Percentiles rank a stretch among this genome's conserved stretches.
These are phyloP conservation scores for Remersonia thermophila DNA, from an alignment of 2,329 filamentous ascomycete genomes.

Conservation along the genomic window DNA sequence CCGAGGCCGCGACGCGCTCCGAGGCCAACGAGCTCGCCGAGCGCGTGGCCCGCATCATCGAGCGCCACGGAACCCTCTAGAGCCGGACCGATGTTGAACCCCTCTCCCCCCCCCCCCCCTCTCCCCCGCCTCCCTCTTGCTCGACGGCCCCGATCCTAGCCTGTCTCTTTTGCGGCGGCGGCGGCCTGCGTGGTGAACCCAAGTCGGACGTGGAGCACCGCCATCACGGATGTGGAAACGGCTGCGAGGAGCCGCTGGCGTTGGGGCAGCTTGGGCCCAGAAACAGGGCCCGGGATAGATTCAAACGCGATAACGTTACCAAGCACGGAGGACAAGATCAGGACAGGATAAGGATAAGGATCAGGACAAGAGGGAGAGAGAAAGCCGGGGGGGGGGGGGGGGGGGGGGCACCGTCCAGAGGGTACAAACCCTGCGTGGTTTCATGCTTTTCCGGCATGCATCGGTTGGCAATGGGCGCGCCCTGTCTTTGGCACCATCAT, in stretches of 20 bases:
- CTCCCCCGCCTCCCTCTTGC: neutral
- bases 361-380: neutral
- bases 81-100: neutral
- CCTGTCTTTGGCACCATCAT: too few relatives aligned
- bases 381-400: neutral
- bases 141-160: neutral
- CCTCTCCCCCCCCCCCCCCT: too few relatives aligned
- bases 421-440: too few relatives aligned
- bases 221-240: too few relatives aligned
- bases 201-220: too few relatives aligned
- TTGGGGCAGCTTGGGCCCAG: too few relatives aligned
- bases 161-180: neutral
- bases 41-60: slow-evolving; percentile 66
- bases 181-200: too few relatives aligned
- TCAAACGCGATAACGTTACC: too few relatives aligned
- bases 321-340: neutral
- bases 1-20: slow-evolving; percentile 77
- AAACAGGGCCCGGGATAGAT: too few relatives aligned
- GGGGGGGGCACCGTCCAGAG: neutral
- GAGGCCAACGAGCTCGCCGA: slow-evolving; percentile 86
- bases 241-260: too few relatives aligned
- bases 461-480: too few relatives aligned
- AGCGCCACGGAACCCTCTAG: slow-evolving; percentile 35
- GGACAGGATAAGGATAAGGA: neutral
- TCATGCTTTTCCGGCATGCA: too few relatives aligned